A percentile compares a stretch with the other conserved stretches of the same genome.
Conservation (phyloP, 305 asterid genomes). For the Rubia occidens region DNA sequence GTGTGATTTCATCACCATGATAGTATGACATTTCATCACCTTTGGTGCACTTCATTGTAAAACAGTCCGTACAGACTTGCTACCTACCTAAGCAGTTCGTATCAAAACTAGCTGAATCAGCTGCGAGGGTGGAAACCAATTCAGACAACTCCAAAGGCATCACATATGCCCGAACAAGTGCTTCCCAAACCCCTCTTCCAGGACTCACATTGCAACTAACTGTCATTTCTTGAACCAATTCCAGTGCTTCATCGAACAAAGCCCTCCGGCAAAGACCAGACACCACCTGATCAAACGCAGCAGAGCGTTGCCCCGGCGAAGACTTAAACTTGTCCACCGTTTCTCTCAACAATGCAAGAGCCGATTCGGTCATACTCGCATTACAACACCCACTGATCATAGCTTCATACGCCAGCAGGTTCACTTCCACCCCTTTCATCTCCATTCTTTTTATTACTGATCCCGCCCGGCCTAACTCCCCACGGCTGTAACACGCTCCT, state of each 20-base stretch:
- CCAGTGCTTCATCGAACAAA: slow-evolving; percentile 22
- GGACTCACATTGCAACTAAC: slow-evolving; percentile 22
- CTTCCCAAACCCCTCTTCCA: slow-evolving; percentile 26
- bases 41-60: too few species aligned
- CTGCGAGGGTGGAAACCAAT: neutral
- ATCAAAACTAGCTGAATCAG: neutral
- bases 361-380: slow-evolving; percentile 28
- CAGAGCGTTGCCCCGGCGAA: slow-evolving; percentile 19
- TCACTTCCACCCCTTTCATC: slow-evolving; percentile 28
- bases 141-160: slow-evolving; percentile 13
- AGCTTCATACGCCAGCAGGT: slow-evolving; percentile 27
- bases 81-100: too few species aligned
- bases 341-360: slow-evolving; percentile 29
- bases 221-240: slow-evolving; percentile 24
- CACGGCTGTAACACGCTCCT: slow-evolving; percentile 28
- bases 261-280: slow-evolving; percentile 28
- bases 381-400: slow-evolving; percentile 24
- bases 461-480: slow-evolving; percentile 28
- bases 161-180: slow-evolving; percentile 20
- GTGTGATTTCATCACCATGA: too few species aligned
- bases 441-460: slow-evolving; percentile 33
- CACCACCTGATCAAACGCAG: slow-evolving; percentile 26
- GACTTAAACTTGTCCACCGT: slow-evolving; percentile 22
- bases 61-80: too few species aligned
- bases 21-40: too few species aligned